Conservation (phyloP, 2,329 filamentous ascomycete species). For the Sordariomycetes sp. region DNA sequence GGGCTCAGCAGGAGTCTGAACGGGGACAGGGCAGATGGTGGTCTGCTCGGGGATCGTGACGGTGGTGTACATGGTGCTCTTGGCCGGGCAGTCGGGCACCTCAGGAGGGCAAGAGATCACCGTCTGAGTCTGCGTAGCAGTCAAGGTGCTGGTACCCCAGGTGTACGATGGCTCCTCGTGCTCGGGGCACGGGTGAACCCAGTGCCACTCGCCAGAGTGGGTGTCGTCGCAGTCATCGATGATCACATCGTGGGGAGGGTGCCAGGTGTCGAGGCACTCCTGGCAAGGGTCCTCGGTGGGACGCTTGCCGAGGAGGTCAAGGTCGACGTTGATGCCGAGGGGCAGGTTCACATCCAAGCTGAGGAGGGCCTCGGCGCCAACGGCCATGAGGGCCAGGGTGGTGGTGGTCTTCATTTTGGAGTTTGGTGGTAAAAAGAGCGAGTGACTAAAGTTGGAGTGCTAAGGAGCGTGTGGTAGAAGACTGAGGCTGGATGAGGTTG, state of each 20-base stretch:
- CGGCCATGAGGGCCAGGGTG: constrained; percentile 12
- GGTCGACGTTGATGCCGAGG: constrained; percentile 7
- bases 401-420: constrained; percentile 5
- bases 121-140: constrained; percentile 25
- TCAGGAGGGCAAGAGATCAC: constrained; percentile 26
- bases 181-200: constrained; percentile 19
- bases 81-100: constrained; percentile 27
- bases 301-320: constrained; percentile 7
- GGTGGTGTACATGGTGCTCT: constrained; percentile 22
- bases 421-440: background rate
- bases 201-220: constrained; percentile 22
- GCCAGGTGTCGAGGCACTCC: constrained; percentile 21
- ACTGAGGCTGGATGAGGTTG: background rate
- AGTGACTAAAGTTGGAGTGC: constrained; percentile 4
- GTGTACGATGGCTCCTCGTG: constrained; percentile 16
- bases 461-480: background rate
- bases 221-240: constrained; percentile 26
- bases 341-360: constrained; percentile 6
- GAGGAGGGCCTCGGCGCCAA: constrained; percentile 8
- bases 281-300: constrained; percentile 11
- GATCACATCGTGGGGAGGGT: constrained; percentile 24
- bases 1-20: constrained; percentile 7
- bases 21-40: constrained; percentile 33
- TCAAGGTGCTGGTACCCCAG: constrained; percentile 33
- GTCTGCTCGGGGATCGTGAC: constrained; percentile 27